Evolutionary conservation across 2,329 filamentous ascomycete genomes (phyloP), one percentile per base, ranked within the genome.

Genomic region (Colletotrichum orbiculare): DNA sequence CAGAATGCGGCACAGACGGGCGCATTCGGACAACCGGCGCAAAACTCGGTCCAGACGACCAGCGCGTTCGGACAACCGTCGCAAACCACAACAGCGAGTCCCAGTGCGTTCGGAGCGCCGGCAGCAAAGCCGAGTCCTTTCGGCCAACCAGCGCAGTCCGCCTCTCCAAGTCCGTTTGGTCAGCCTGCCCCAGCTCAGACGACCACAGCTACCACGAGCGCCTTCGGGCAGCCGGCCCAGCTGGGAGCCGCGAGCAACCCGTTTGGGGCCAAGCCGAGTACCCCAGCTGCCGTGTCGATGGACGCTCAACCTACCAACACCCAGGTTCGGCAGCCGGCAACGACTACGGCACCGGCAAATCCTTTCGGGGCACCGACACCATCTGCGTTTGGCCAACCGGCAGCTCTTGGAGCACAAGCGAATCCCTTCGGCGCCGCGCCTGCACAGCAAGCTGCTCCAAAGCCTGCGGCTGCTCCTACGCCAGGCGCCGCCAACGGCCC

Each of bases 321-420:
- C 3, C 78, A 25, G 25, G 25, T 79, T 57, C 71, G 70, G 6
- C 72, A 76, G 59, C 45, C 69, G 9, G 66, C 66, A 8, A 39
- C 67, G 12, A 41, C 53, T 38, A 55, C 15, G 47, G 64, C 54
- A 39, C 54, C 5, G 39, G 67, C 53, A 64, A 79, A 69, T 66
- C 77, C 72, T 17, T 81, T 82, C 58, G 43, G 50, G 8, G 66
- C 66, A 73, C 74, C 6, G 72, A 74, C 58, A 63, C 47, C 67
- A 8, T 66, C 73, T 6, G 58, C 71, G 0, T 78, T 78, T 48
- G 71, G 74, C 2, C 71, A 72, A 41, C 65, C 72, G n/a, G 25
- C 55, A 4, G 61, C 54, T 35, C n/a, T 49, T 4, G 58, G 50
- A 8, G 38, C 65, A 15, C 59, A 58, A 15, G 46, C 60, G 6